These are phyloP conservation scores for Coelastrella sp. DNA, from an alignment of 139 green algal genomes.

Conservation along the genomic window DNA sequence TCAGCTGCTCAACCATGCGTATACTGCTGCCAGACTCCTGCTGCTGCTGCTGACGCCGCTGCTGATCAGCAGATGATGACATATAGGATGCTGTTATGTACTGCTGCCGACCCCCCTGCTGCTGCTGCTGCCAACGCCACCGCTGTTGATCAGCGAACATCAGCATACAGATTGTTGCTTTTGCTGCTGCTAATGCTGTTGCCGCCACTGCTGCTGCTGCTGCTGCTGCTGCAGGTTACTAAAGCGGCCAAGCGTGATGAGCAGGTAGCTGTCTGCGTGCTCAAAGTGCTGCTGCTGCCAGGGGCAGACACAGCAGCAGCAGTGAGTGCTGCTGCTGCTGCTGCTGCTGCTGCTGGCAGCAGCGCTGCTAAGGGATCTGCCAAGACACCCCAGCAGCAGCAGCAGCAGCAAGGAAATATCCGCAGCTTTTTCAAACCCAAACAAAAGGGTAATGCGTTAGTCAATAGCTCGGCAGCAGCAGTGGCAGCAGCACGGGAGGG, in stretches of 20 bases:
- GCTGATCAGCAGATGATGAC: too few relatives aligned
- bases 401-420: slow-evolving; percentile 2
- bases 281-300: slow-evolving; percentile 55
- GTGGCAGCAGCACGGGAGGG: neutral
- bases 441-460: neutral
- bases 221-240: slow-evolving; percentile 47
- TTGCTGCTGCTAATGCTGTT: slow-evolving; percentile 17
- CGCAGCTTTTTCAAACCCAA: slow-evolving; percentile 2
- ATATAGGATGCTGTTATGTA: too few relatives aligned
- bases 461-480: neutral
- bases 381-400: neutral
- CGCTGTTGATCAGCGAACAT: neutral
- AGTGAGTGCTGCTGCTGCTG: slow-evolving; percentile 10
- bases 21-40: neutral
- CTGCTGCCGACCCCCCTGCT: neutral
- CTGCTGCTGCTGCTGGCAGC: slow-evolving; percentile 30
- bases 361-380: neutral
- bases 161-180: neutral
- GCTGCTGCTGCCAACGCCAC: too few relatives aligned
- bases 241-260: slow-evolving; percentile 71
- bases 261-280: slow-evolving; percentile 68
- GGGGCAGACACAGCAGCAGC: slow-evolving; percentile 6
- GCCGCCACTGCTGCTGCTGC: too few relatives aligned
- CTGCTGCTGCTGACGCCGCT: neutral
- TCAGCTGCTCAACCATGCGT: neutral